These are phyloP conservation scores for Penicillium robsamsonii DNA, from an alignment of 495 filamentous ascomycete genomes.

Conservation along the genomic window DNA sequence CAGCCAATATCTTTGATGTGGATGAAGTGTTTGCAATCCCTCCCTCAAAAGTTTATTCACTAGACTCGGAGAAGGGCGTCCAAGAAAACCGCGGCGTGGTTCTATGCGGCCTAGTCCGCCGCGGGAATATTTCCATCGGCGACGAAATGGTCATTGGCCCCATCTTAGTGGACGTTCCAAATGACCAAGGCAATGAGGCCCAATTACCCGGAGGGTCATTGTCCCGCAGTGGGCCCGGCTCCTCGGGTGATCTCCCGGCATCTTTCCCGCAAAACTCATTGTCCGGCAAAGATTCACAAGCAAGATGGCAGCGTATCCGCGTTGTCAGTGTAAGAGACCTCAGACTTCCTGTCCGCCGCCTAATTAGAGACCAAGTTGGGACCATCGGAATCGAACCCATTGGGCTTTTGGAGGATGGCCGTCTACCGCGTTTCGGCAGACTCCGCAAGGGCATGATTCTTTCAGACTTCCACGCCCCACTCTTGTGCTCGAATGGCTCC, in stretches of 20 bases:
- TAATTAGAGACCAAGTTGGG: slow-evolving; percentile 81
- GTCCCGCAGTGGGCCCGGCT: slow-evolving; percentile 31
- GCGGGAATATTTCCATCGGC: slow-evolving; percentile 74
- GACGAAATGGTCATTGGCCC: slow-evolving; percentile 80
- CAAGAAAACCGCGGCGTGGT: slow-evolving; percentile 58
- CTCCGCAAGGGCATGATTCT: slow-evolving; percentile 86
- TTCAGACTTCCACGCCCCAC: slow-evolving; percentile 52
- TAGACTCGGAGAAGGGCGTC: slow-evolving; percentile 33
- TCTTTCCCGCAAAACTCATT: slow-evolving; percentile 31
- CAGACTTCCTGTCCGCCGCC: slow-evolving; percentile 73
- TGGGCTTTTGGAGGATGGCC: slow-evolving; percentile 23
- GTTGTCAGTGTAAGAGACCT: slow-evolving; percentile 87
- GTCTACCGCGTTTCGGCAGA: slow-evolving; percentile 36
- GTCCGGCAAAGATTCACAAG: slow-evolving; percentile 33
- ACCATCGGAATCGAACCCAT: slow-evolving; percentile 77
- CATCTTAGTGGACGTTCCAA: slow-evolving; percentile 48
- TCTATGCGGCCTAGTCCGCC: slow-evolving; percentile 76
- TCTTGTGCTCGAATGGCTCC: slow-evolving; percentile 36
- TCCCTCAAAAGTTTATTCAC: slow-evolving; percentile 46
- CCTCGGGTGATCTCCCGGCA: slow-evolving; percentile 35
- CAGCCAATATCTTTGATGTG: slow-evolving; percentile 71
- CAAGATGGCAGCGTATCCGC: slow-evolving; percentile 70
- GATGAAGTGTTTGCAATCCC: slow-evolving; percentile 77
- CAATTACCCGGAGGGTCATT: slow-evolving; percentile 23
- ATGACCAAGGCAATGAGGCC: slow-evolving; percentile 23